Percentiles rank a stretch among this genome's conserved stretches.
Evolutionary conservation across 257 asterid genomes (phyloP).

Genomic region (Solanum piurae): DNA sequence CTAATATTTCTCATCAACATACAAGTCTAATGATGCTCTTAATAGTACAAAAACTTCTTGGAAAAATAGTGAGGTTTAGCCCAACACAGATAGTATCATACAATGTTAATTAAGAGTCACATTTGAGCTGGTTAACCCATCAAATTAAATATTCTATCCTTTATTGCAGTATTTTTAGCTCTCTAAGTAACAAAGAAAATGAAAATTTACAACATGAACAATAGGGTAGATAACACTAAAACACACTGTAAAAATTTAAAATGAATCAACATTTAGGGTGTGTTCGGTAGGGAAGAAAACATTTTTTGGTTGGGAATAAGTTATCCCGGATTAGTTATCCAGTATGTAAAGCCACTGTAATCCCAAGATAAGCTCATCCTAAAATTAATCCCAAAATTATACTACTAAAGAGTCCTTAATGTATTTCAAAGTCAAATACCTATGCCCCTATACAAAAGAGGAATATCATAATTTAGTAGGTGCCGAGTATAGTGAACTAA

Average conservation of each 20-base stretch:
- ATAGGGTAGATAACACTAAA: neutral
- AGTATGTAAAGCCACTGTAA: no score
- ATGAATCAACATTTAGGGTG: neutral
- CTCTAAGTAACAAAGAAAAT: neutral
- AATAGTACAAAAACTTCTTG: neutral
- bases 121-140: neutral
- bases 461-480: neutral
- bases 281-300: no score
- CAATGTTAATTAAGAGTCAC: neutral
- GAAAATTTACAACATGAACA: neutral
- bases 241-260: neutral
- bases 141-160: neutral
- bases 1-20: neutral
- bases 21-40: neutral
- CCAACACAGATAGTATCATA: neutral
- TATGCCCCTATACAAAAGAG: neutral
- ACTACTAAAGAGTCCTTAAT: no score
- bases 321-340: no score
- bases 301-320: no score
- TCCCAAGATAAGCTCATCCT: no score
- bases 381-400: no score
- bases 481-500: neutral
- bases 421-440: neutral
- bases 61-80: neutral
- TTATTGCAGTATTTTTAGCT: neutral